A percentile compares a stretch with the other conserved stretches of the same genome.
Conservation (phyloP, 345 rosid genomes). For the Salix dunnii region DNA sequence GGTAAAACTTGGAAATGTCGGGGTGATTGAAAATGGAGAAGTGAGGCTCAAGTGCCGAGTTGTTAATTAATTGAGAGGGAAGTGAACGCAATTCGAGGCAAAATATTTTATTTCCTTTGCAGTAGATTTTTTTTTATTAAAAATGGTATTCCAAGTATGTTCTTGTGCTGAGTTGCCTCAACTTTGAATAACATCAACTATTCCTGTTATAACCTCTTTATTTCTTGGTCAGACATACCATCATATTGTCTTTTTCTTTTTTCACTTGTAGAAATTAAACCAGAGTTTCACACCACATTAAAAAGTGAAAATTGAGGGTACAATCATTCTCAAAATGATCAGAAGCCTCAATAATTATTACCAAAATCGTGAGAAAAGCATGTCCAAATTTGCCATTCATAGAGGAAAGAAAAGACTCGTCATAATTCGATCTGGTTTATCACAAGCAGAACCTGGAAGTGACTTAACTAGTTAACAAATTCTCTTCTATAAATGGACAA, state of each 20-base stretch:
- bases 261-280: not conserved
- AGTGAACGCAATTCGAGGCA: not conserved
- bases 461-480: too few relatives aligned
- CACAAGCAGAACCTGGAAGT: too few relatives aligned
- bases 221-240: not conserved
- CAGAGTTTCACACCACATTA: not conserved
- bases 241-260: not conserved
- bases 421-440: too few relatives aligned
- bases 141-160: not conserved
- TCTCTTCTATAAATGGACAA: too few relatives aligned
- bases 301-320: not conserved
- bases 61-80: slow-evolving; percentile 35
- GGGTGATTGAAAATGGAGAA: slow-evolving; percentile 56
- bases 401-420: too few relatives aligned
- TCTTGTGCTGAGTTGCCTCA: not conserved
- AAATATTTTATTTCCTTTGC: not conserved
- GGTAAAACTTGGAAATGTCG: slow-evolving; percentile 71
- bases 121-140: not conserved
- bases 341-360: too few relatives aligned
- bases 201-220: not conserved
- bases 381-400: too few relatives aligned
- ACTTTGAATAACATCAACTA: slow-evolving; percentile 7
- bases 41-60: slow-evolving; percentile 54
- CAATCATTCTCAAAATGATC: too few relatives aligned
- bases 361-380: too few relatives aligned